A percentile compares a stretch with the other conserved stretches of the same genome.
Evolutionary conservation across 2,329 filamentous ascomycete species (phyloP).

Genomic region (Microdochium bolleyi): DNA sequence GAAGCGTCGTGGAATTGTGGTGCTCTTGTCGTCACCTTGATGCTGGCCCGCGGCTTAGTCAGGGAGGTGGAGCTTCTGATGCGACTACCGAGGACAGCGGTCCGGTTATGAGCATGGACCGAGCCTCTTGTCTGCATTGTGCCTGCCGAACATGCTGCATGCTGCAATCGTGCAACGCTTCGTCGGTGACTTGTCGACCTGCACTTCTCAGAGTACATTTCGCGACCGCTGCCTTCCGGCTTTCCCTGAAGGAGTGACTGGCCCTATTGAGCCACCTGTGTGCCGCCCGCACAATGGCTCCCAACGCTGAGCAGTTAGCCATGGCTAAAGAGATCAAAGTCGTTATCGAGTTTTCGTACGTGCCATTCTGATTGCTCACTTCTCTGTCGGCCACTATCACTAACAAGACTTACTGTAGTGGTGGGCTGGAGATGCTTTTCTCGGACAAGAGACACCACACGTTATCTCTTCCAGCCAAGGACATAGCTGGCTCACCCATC

Average conservation of each 20-base stretch:
- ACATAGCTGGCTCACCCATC: constrained; percentile 49
- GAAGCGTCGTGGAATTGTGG: not conserved
- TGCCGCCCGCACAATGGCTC: not conserved
- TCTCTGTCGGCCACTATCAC: not conserved
- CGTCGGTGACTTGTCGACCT: too few species aligned
- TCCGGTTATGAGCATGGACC: not conserved
- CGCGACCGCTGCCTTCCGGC: too few species aligned
- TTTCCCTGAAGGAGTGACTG: too few species aligned
- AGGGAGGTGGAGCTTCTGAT: not conserved
- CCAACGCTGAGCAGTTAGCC: not conserved
- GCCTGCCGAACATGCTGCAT: too few species aligned
- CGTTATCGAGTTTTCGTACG: constrained; percentile 53
- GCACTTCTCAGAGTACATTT: too few species aligned
- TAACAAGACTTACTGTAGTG: constrained; percentile 39
- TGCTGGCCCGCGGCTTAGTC: not conserved
- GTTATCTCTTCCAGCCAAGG: constrained; percentile 57
- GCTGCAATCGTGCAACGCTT: too few species aligned
- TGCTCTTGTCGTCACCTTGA: not conserved
- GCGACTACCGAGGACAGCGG: not conserved
- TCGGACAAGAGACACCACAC: constrained; percentile 68
- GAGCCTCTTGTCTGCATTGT: too few species aligned
- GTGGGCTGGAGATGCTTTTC: constrained; percentile 92
- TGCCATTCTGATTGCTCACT: constrained; percentile 4
- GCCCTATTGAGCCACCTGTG: not conserved
- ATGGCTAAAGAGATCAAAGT: constrained; percentile 35